Base-by-base conservation (phyloP, 1,284 basidiomycete genomes). In the Ustilago shanxiensis region DNA sequence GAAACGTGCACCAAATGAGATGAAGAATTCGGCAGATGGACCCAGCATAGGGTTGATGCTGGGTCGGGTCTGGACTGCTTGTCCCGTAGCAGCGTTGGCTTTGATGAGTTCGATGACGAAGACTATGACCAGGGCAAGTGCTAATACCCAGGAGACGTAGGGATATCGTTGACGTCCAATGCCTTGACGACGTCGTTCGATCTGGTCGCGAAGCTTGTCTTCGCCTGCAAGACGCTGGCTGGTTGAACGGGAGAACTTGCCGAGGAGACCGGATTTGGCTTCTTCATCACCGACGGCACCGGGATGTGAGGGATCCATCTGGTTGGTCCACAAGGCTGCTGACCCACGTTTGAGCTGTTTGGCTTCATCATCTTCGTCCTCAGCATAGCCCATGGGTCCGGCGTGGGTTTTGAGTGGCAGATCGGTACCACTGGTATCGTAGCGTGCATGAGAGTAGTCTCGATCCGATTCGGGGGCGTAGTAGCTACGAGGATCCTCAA, bases 11-110 rank as follows among this genome's bases (percentile, higher is more conserved):
- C 89, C 95, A 53, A 95, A 88, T 76, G 93, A 91, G 79, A 98
- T 95, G 18, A 98, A 88, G 4, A 93, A 94, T 50, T 91, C 91
- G 45, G 90, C 90, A 0, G 93, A 92, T 0, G 95, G 95, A 0
- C 95, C 95, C 29, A 95, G 88, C 95, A 98, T 97, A 8, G 92
- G 92, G 85, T 97, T 97, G 74, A 95, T 91, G 13, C 89, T 89
- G 3, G 93, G 93, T 89, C 93, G 76, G 13, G 81, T 84, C 60
- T 83, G 84, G 22, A 87, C 81, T 1, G 84, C 79, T 35, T 84
- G 80, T 2, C 86, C 86, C 0, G 86, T 87, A 39, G 56, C 62
- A 10, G 75, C 9, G 8, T 77, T 79, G 31, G 82, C 77, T 51
- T 82, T 77, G 71, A 84, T 69, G n/a, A 86, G 69, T 71, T 87